Base-by-base conservation (phyloP, 441 rosid species). In the Populus trichocarpa region DNA sequence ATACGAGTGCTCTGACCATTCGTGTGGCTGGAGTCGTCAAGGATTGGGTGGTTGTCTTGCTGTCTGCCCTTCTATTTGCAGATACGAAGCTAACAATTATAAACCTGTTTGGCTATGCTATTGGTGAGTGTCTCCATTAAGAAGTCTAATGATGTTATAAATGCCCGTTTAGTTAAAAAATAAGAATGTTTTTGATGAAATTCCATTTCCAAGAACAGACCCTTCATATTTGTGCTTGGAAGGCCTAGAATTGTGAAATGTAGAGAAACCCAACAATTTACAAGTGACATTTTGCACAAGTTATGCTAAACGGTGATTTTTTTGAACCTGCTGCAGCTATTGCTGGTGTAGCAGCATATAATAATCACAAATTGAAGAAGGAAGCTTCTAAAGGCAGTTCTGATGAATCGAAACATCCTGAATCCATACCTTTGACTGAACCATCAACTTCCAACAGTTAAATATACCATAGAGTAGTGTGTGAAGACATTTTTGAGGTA, bases 1-100 rank as follows among this genome's bases (percentile, higher is more conserved):
- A 93, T 76, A 95, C 99, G 40, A 93, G 98, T 61, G 99, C 99
- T 80, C 89, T 96, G 76, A 96, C 98, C 77, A 96, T 96, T 72
- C 92, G 95, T 40, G 97, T 92, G 36, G 95, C 97, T 83, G 97
- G 97, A 70, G 97, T 92, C 80, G 91, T 92, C 82, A 92, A 92
- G 90, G 97, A 92, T 71, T 92, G 97, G 97, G 89, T 92, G 75
- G 93, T 92, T 70, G 95, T 92, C 75, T 83, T 90, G 84, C 79
- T 92, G 66, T 92, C 97, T 70, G 94, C 95, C 57, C 85, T 90
- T 75, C 88, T 92, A 30, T 90, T 92, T 76, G 94, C 93, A 0
- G 97, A 92, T 77, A 90, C 95, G 22, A 90, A 92, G 82, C 89
- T 92, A 75, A 92, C 95, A 33, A 1, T 87, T 68, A 86, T 92